Conservation (phyloP, 441 rosid species). For the Biscutella laevigata region DNA sequence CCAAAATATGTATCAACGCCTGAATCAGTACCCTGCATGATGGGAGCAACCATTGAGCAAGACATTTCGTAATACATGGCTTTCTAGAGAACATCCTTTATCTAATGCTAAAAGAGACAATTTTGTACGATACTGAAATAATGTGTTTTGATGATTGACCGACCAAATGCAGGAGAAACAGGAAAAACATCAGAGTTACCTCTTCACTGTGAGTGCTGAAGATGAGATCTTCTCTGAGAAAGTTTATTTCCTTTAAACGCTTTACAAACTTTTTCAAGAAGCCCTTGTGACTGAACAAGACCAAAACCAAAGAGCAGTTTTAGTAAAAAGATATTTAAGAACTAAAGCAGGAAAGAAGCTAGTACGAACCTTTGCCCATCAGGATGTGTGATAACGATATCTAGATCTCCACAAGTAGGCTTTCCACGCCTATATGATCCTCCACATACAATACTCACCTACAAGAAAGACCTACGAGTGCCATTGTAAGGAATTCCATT, state of each 20-base stretch:
- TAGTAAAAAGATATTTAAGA: neutral
- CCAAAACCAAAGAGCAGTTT: neutral
- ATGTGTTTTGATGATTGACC: neutral
- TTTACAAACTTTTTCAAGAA: constrained; percentile 62
- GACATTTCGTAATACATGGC: neutral
- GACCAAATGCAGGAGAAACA: neutral
- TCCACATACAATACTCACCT: constrained; percentile 76
- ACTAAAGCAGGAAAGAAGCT: neutral
- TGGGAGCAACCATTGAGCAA: neutral
- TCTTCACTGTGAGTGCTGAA: constrained; percentile 81
- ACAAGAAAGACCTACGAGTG: constrained; percentile 11
- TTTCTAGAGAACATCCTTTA: neutral
- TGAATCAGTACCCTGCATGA: constrained; percentile 60
- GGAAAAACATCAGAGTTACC: constrained; percentile 36
- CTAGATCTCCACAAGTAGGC: constrained; percentile 86
- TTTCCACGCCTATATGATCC: constrained; percentile 97
- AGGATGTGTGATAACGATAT: constrained; percentile 75
- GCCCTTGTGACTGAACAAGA: constrained; percentile 63
- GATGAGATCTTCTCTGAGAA: constrained; percentile 75
- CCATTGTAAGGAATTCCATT: neutral
- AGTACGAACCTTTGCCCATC: constrained; percentile 65
- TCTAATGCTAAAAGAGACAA: neutral
- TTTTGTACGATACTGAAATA: neutral
- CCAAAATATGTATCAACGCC: constrained; percentile 93
- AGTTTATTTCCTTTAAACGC: constrained; percentile 61